Base-by-base conservation (phyloP, 176 grass and related monocot genomes). In the Lolium multiflorum region DNA sequence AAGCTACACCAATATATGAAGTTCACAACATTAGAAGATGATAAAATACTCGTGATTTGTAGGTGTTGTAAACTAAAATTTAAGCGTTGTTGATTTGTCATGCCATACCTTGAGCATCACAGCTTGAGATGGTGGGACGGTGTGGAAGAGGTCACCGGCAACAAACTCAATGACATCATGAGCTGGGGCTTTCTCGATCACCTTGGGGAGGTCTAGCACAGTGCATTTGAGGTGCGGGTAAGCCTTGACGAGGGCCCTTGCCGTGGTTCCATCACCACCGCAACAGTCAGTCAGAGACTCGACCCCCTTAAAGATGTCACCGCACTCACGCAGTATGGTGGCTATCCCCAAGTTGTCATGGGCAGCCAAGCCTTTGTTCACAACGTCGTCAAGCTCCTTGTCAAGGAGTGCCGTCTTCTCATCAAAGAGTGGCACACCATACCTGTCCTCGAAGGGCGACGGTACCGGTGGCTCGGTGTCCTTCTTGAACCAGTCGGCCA, bases 71-170 rank as follows among this genome's bases (percentile, higher is more conserved):
- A 35, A 37, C 14, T 15, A 7, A 65, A 65, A 65, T 65, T 25
- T 14, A 31, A 64, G 24, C 13, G 6, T 14, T 64, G 1, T 31
- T 65, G 26, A 2, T 63, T 63, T 37, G 26, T 0, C 26, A 67
- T 39, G 35, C 4, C 17, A 69, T 70, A 72, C 70, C 70, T 73
- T 73, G n/a, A 73, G 70, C 70, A 73, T 73, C 11, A 73, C 70
- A 6, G 70, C 70, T 48, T 73, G 70, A 73, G 71, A 74, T 48
- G 71, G 0, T 48, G 44, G 71, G 5, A 74, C 44, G 44, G 43
- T 74, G 71, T 74, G 71, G 6, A 74, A 74, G 0, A 74, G 44
- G 43, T 74, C 71, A 25, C 71, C 71, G 0, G 71, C 71, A 8
- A 74, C n/a, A 11, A 25, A 74, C n/a, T 7, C 15, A 3, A 74